These are phyloP conservation scores for Lodderomyces margitis DNA, from an alignment of 1,139 yeast species.

Conservation along the genomic window DNA sequence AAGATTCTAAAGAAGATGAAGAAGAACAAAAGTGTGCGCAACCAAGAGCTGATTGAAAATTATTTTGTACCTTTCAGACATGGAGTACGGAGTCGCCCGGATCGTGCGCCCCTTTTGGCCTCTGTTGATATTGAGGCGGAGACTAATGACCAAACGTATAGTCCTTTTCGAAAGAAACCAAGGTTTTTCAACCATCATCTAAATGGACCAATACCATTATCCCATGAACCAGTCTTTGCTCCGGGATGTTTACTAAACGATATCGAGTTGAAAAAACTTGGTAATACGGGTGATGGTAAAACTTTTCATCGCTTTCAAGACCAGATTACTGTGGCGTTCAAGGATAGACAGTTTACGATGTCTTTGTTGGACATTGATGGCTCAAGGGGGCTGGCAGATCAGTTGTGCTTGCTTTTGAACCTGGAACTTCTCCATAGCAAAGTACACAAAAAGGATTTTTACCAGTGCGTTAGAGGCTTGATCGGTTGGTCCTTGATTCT, in stretches of 20 bases:
- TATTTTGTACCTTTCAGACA: not conserved
- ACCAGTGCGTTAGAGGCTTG: constrained; percentile 22
- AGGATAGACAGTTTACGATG: constrained; percentile 24
- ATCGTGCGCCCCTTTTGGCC: constrained; percentile 26
- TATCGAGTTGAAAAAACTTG: constrained; percentile 23
- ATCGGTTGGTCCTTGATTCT: constrained; percentile 34
- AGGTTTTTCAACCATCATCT: not conserved
- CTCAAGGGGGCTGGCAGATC: constrained; percentile 15
- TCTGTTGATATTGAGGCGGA: constrained; percentile 42
- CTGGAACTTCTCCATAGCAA: constrained; percentile 7
- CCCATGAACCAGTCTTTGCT: constrained; percentile 10
- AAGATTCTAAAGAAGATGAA: not conserved
- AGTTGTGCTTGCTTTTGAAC: constrained; percentile 12
- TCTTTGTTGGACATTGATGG: constrained; percentile 24
- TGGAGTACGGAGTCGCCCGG: constrained; percentile 15
- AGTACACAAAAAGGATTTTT: constrained; percentile 15
- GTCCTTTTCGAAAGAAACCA: constrained; percentile 2
- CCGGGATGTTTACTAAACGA: constrained; percentile 15
- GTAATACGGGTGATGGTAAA: constrained; percentile 21
- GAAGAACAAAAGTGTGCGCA: not conserved
- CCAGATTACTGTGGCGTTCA: constrained; percentile 19
- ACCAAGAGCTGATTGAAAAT: constrained; percentile 1
- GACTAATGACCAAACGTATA: constrained; percentile 18
- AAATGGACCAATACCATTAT: not conserved
- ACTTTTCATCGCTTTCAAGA: constrained; percentile 20